Evolutionary conservation across 345 rosid genomes (phyloP).

Genomic region (Ceriops zippeliana): DNA sequence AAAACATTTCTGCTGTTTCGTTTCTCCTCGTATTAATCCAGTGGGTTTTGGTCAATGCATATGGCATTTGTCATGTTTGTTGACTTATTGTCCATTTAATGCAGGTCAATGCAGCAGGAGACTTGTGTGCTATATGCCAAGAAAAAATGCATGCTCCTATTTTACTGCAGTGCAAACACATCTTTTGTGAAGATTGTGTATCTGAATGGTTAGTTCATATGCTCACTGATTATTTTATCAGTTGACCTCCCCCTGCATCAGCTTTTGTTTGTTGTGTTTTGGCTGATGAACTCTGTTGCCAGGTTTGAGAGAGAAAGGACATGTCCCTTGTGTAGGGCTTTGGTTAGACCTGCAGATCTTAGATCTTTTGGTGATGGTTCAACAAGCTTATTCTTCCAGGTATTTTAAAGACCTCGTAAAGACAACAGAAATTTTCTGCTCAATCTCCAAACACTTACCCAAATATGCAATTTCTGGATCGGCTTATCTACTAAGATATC

Average conservation of each 20-base stretch:
- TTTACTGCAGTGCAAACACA: conserved; percentile 91
- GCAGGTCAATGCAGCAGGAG: conserved; percentile 95
- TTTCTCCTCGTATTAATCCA: neutral
- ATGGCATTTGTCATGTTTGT: neutral
- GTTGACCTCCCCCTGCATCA: neutral
- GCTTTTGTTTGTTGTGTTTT: neutral
- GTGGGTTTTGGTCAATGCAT: neutral
- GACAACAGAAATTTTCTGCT: conserved; percentile 10
- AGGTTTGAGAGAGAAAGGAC: conserved; percentile 99
- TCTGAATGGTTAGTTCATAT: conserved; percentile 76
- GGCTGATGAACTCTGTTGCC: conserved; percentile 18
- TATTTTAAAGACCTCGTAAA: conserved; percentile 46
- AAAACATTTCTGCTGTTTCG: neutral
- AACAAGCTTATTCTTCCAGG: conserved; percentile 91
- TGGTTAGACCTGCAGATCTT: conserved; percentile 90
- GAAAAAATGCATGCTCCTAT: conserved; percentile 98
- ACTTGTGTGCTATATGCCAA: conserved; percentile 95
- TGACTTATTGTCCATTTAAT: conserved; percentile 17
- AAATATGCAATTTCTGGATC: neutral
- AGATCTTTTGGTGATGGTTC: conserved; percentile 96
- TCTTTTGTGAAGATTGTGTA: conserved; percentile 97
- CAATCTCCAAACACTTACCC: conserved; percentile 1
- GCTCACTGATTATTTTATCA: neutral
- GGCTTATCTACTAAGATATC: conserved; percentile 1
- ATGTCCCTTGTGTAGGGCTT: conserved; percentile 93